A percentile compares a stretch with the other conserved stretches of the same genome.
Conservation (phyloP, 805 yeast genomes). For the Starmerella stellata region DNA sequence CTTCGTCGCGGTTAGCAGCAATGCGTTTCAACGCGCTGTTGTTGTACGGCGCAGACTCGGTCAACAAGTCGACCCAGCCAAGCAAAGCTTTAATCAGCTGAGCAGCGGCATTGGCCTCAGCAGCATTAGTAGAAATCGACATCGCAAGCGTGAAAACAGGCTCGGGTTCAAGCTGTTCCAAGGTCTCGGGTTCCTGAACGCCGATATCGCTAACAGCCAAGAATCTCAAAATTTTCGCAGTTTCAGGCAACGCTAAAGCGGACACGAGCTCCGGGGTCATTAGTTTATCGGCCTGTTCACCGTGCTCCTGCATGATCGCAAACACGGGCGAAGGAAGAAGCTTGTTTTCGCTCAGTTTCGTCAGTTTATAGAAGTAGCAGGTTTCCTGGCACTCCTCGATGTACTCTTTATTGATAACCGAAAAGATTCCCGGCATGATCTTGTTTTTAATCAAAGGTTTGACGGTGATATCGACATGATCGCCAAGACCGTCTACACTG, state of each 20-base stretch:
- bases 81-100: slow-evolving; percentile 39
- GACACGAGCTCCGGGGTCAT: slow-evolving; percentile 29
- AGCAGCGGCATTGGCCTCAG: slow-evolving; percentile 34
- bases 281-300: slow-evolving; percentile 57
- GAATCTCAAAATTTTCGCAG: slow-evolving; percentile 37
- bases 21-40: slow-evolving; percentile 57
- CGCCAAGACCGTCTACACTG: slow-evolving; percentile 29
- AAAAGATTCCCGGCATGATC: slow-evolving; percentile 58
- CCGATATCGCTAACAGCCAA: slow-evolving; percentile 77
- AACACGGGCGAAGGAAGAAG: slow-evolving; percentile 49
- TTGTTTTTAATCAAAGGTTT: slow-evolving; percentile 30
- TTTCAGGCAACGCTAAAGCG: slow-evolving; percentile 29
- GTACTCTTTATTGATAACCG: slow-evolving; percentile 65
- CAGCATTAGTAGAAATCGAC: slow-evolving; percentile 32
- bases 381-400: slow-evolving; percentile 62
- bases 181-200: slow-evolving; percentile 44
- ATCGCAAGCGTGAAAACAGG: slow-evolving; percentile 36
- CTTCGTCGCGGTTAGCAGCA: slow-evolving; percentile 57
- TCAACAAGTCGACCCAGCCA: slow-evolving; percentile 39
- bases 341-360: slow-evolving; percentile 60
- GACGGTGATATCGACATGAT: slow-evolving; percentile 44
- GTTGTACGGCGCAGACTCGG: slow-evolving; percentile 39
- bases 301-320: slow-evolving; percentile 77
- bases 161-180: slow-evolving; percentile 18
- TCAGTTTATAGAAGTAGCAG: slow-evolving; percentile 66